A percentile compares a stretch with the other conserved stretches of the same genome.
Conservation (phyloP, 1,139 yeast species). For the Magnusiomyces suaveolens region DNA sequence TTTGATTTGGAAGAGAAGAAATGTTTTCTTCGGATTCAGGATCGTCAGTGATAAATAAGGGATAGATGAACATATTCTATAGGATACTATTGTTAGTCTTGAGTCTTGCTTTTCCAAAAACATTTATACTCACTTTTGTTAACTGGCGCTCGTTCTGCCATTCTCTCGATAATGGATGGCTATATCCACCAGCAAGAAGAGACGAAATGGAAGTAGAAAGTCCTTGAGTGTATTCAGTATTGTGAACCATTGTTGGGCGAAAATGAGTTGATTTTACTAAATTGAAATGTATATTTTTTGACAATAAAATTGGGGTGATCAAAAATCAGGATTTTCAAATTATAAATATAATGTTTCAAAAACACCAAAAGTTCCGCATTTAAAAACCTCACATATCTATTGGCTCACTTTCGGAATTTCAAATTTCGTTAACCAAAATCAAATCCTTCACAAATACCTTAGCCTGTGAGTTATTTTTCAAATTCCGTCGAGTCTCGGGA, state of each 20-base stretch:
- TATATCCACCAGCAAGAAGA: conserved; percentile 85
- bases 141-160: conserved; percentile 88
- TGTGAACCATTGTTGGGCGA: conserved; percentile 8
- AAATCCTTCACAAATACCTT: too few relatives aligned
- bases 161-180: conserved; percentile 75
- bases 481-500: too few relatives aligned
- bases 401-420: too few relatives aligned
- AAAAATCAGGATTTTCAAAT: too few relatives aligned
- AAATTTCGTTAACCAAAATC: too few relatives aligned
- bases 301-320: too few relatives aligned
- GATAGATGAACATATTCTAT: conserved; percentile 73
- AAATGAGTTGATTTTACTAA: too few relatives aligned
- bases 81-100: not conserved
- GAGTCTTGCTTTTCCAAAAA: not conserved
- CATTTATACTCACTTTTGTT: conserved; percentile 39
- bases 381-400: too few relatives aligned
- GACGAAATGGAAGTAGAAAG: conserved; percentile 60
- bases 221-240: conserved; percentile 22
- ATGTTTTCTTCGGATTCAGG: conserved; percentile 72
- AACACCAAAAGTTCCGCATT: too few relatives aligned
- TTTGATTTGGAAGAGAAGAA: conserved; percentile 77
- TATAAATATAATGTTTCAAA: too few relatives aligned
- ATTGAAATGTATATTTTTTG: too few relatives aligned
- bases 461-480: too few relatives aligned
- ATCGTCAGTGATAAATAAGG: conserved; percentile 72